Evolutionary conservation across 2,329 filamentous ascomycete species (phyloP), one percentile per base, ranked within the genome.

Genomic region (Botrytis deweyae): DNA sequence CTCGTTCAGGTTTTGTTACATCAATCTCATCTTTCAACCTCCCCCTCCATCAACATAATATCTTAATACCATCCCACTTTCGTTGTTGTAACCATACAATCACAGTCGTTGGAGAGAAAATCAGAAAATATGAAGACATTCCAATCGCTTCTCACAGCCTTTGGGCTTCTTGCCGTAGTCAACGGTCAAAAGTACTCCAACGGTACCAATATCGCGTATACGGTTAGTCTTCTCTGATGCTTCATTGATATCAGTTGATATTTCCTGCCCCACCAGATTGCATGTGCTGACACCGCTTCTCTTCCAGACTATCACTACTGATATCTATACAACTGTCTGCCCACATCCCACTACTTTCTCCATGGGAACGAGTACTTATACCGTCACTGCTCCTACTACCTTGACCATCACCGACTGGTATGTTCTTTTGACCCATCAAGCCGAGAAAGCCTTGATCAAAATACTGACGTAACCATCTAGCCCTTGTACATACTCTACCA

Each of bases 301-400:
- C 38, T 29, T 42, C 1, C 29, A 72, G 71, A 76, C 75, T 20
- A 73, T 74, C 66, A 76, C 75, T 58, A 74, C 74, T 38, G 86
- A 84, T 64, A 78, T 81, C 40, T 85, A 82, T 80, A 85, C 83
- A 77, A 88, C 87, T 73, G 72, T 73, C 66, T 73, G 72, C 44
- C 71, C 61, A 42, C 36, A 33, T 33, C 38, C 72, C 20, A 87
- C 87, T 64, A 81, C 81, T 52, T 77, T 87, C 74, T 82, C 82
- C 59, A 80, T 84, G 77, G 82, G 81, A 73, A 81, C 80, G 72
- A 78, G 82, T 74, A 86, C 85, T 74, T 85, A 85, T 81, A 91
- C 88, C 78, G 85, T 93, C 83, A 90, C 90, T 77, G 84, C 87
- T 84, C 87, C 84, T 72, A 84, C 84, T 72, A 84, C 83, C 72